Evolutionary conservation across 2,329 filamentous ascomycete genomes (phyloP), one percentile per base, ranked within the genome.

Genomic region (Colletotrichum sp.): DNA sequence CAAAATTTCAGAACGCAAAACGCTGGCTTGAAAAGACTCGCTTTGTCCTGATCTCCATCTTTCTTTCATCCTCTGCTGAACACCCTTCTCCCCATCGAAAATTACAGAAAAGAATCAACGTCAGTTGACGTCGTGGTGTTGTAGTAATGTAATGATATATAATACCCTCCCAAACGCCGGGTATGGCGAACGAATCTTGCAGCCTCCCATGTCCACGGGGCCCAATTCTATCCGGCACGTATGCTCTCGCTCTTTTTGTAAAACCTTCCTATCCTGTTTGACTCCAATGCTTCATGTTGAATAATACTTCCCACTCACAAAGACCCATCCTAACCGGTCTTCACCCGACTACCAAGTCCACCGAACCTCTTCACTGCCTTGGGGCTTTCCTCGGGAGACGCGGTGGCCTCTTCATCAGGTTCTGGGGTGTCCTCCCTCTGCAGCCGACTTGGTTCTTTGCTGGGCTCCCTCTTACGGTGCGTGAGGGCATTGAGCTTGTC

Each of bases 401-500:
- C 12, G 0, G 12, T 43, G 12, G 24, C 32, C 14, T 76, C 74
- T n/a, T 74, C 74, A 6, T 76, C 74, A 9, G 18, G 26, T 28
- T 76, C 74, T 24, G 74, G 72, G 9, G 72, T 74, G 9, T 63
- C 74, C 4, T 74, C 74, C 12, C 60, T 75, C 4, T 71, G 66
- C 13, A 24, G 52, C 9, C 61, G 69, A 26, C 63, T 74, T 4
- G 26, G 77, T n/a, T 79, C 79, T 57, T 78, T 79, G 43, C 73
- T 76, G 4, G 63, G 68, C 39, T 78, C 81, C 76, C 74, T 77
- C 75, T 80, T 78, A 70, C 79, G 78, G 55, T 76, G 71, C 32
- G 78, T 79, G 65, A 82, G 73, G 21, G 83, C 83, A 65, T 78
- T 85, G 13, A 85, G 57, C 76, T 83, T 86, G 30, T 85, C 85